Evolutionary conservation across 139 green algal species (phyloP), one percentile per base, ranked within the genome.

Genomic region (Ettlia oleoabundans): DNA sequence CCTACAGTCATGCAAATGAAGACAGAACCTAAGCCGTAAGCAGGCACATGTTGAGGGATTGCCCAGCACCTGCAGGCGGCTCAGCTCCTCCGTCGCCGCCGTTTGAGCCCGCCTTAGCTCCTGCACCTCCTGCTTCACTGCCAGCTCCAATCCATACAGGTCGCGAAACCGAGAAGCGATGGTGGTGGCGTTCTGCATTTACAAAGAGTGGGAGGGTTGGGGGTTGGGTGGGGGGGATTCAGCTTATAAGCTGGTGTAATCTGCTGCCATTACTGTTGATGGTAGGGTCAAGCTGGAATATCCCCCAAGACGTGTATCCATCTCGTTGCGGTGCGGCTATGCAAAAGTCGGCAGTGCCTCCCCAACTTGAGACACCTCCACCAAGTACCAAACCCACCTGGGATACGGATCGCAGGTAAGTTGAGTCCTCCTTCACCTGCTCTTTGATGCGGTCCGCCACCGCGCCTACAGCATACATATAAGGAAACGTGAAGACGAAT

Each of bases 91-190:
- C 78, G 65, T 61, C 3, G 33, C 78, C 66, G 62, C 87, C 87
- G 47, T 82, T 58, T 43, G 80, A 69, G 28, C 88, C 86, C 80
- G 88, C 81, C 69, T 91, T 84, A 32, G 92, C 84, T 24, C 93
- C 26, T 40, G 37, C 38, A 81, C 82, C 73, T 92, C 90, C 40
- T 88, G 42, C 28, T 73, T 53, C 51, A 96, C 66, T 30, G 94
- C 63, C 62, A 93, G 42, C 82, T 93, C 83, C 42, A 95, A 85
- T 8, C 91, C 89, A 2, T 58, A 62, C n/a, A 93, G 68, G 37
- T 86, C 80, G 21, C 30, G 58, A 80, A 95, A 94, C 66, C 76
- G 86, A n/a, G 82, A 70, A 1, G 86, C 87, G 22, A 95, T 70
- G 80, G 67, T 88, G 6, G 81, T 86, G n/a, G 91, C 90, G 58